phyloP scores from a whole-genome alignment of 495 filamentous ascomycete species.

The Glonium stellatum region DNA sequence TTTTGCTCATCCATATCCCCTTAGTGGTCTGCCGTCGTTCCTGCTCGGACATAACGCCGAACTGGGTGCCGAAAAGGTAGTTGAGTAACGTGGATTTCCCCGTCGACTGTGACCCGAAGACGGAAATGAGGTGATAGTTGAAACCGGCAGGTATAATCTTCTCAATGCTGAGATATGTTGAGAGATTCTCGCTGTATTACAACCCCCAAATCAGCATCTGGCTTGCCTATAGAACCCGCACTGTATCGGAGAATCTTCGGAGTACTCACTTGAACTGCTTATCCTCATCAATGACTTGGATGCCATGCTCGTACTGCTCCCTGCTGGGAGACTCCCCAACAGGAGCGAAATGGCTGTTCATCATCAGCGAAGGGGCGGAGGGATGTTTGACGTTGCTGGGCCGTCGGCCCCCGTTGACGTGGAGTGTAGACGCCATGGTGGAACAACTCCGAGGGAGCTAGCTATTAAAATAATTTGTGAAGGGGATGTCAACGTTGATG shows the following conservation, averaged over 20 bases:
- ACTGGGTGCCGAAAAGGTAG: slow-evolving; percentile 88
- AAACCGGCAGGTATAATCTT: slow-evolving; percentile 81
- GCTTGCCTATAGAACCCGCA: slow-evolving; percentile 4
- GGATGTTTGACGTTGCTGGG: slow-evolving; percentile 24
- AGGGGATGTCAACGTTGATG: slow-evolving; percentile 20
- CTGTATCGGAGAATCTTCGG: slow-evolving; percentile 1
- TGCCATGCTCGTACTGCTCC: slow-evolving; percentile 80
- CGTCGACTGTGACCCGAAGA: slow-evolving; percentile 97
- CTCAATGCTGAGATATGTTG: slow-evolving; percentile 70
- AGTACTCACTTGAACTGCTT: slow-evolving; percentile 85
- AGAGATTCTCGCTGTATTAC: slow-evolving; percentile 62
- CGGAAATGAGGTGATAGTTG: slow-evolving; percentile 97
- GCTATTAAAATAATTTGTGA: slow-evolving; percentile 18
- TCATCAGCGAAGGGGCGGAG: slow-evolving; percentile 53
- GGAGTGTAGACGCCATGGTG: slow-evolving; percentile 13
- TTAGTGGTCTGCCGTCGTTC: slow-evolving; percentile 95
- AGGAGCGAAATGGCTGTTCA: slow-evolving; percentile 84
- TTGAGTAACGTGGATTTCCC: slow-evolving; percentile 97
- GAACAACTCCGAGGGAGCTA: background rate
- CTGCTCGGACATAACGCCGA: slow-evolving; percentile 90
- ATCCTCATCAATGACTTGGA: slow-evolving; percentile 92
- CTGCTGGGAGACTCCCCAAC: slow-evolving; percentile 59
- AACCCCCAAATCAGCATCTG: slow-evolving; percentile 8
- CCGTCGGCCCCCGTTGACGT: slow-evolving; percentile 24
- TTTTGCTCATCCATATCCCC: slow-evolving; percentile 98